Base-by-base conservation (phyloP, 2,329 filamentous ascomycete species). In the Teratosphaeria pseudoeucalypti region DNA sequence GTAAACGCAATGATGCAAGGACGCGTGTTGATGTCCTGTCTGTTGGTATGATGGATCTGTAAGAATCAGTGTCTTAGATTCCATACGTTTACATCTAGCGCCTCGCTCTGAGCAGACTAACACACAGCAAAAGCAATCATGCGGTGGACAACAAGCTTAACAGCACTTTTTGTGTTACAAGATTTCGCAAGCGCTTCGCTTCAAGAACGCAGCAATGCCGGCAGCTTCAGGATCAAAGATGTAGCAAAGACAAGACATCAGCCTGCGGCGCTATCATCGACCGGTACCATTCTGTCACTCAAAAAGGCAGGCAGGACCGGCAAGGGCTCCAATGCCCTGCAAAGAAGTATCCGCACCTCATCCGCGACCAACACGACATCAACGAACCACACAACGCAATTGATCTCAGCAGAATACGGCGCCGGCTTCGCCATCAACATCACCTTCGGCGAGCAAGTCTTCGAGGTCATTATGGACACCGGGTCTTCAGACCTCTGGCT, bases 401-500 rank as follows among this genome's bases (percentile, higher is more conserved):
- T 61, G 6, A 57, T 47, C 7, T 16, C 55, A 26, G 43, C 54
- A 9, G 52, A 57, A 16, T 19, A 58, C 9, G 60, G 60, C 19
- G 56, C 32, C 3, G 52, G 32, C 23, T 65, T 62, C 52, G 49
- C 62, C 26, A 58, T 64, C 53, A 52, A 59, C 6, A 60, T 64
- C 52, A 54, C 56, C n/a, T 62, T 65, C 32, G 63, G 63, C 23
- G 58, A 56, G 14, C 9, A 61, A 32, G 57, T 34, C 3, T 65
- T 77, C 56, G 55, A 70, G 4, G 62, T 71, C 5, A 67, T 75
- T 26, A 66, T 78, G 49, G 77, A 79, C 60, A 78, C 76, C 3
- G 77, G 76, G 3, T 76, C 74, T 43, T 73, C 71, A 54, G 77
- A 79, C 57, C 76, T 75, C 1, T 78, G 76, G 72, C 62, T 77